Evolutionary conservation across 495 filamentous ascomycete species (phyloP).

Genomic region (Tuber microsphaerosporum): DNA sequence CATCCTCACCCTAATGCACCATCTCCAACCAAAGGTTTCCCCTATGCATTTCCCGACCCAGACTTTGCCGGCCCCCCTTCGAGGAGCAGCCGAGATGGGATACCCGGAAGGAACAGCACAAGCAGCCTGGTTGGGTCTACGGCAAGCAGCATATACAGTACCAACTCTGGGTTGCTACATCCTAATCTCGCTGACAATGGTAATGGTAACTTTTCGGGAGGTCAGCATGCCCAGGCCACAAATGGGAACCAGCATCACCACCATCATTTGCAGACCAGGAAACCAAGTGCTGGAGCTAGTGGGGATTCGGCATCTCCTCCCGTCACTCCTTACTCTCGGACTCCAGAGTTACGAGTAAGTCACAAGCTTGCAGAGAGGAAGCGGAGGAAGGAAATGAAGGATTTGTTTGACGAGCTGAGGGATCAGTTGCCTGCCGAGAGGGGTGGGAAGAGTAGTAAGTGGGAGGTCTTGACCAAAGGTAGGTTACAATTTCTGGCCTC

Average conservation of each 20-base stretch:
- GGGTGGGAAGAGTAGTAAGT: constrained; percentile 93
- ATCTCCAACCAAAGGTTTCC: constrained; percentile 41
- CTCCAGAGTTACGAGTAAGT: constrained; percentile 86
- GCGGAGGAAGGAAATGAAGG: constrained; percentile 95
- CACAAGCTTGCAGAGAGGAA: constrained; percentile 96
- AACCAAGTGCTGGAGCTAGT: constrained; percentile 29
- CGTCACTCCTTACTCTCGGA: constrained; percentile 71
- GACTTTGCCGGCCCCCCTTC: constrained; percentile 36
- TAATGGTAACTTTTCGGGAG: constrained; percentile 19
- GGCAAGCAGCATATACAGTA: constrained; percentile 39
- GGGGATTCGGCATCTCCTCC: constrained; percentile 28
- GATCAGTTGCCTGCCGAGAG: constrained; percentile 75
- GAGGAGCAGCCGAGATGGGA: constrained; percentile 28
- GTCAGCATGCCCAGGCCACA: constrained; percentile 22
- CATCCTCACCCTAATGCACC: constrained; percentile 41
- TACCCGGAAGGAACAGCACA: constrained; percentile 34
- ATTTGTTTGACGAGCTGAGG: constrained; percentile 81
- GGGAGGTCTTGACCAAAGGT: constrained; percentile 98
- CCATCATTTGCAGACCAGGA: constrained; percentile 33
- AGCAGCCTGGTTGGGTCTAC: constrained; percentile 35
- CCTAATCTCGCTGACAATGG: constrained; percentile 31
- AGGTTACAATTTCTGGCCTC: constrained; percentile 26
- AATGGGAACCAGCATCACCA: constrained; percentile 35
- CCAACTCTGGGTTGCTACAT: constrained; percentile 26
- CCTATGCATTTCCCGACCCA: constrained; percentile 42